Evolutionary conservation across 2,329 filamentous ascomycete species (phyloP).

Genomic region (Nothophaeocryptopus gaeumannii): DNA sequence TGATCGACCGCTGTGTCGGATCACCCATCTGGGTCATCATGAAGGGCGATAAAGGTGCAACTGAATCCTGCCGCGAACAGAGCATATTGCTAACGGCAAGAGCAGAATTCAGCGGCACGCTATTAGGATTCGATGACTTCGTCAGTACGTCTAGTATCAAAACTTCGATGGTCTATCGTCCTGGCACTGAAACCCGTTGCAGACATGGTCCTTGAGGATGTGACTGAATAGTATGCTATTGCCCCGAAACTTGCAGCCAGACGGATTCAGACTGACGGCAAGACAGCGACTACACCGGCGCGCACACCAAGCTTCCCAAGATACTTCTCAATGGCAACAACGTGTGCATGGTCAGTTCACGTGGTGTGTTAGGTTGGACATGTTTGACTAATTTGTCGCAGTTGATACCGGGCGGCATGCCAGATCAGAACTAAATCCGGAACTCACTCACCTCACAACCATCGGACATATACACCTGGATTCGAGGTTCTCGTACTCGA

Average conservation of each 20-base stretch:
- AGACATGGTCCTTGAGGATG: slow-evolving; percentile 99
- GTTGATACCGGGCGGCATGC: slow-evolving; percentile 30
- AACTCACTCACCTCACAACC: too few species aligned
- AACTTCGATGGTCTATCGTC: too few species aligned
- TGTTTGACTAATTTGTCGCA: slow-evolving; percentile 3
- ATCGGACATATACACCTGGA: neutral
- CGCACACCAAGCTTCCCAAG: slow-evolving; percentile 82
- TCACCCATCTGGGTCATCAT: slow-evolving; percentile 98
- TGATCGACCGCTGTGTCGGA: slow-evolving; percentile 98
- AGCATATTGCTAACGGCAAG: slow-evolving; percentile 2
- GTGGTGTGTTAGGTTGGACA: neutral
- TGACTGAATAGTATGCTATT: slow-evolving; percentile 79
- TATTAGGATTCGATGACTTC: slow-evolving; percentile 97
- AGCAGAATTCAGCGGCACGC: slow-evolving; percentile 88
- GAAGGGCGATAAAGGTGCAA: slow-evolving; percentile 96
- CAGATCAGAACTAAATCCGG: slow-evolving; percentile 19
- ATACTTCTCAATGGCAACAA: slow-evolving; percentile 97
- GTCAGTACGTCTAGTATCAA: slow-evolving; percentile 72
- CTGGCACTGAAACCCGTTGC: slow-evolving; percentile 1
- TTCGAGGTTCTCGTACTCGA: neutral
- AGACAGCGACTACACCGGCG: slow-evolving; percentile 80
- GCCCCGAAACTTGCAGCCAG: too few species aligned
- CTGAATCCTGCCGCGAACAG: slow-evolving; percentile 6
- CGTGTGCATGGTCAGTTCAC: slow-evolving; percentile 83
- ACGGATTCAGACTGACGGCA: slow-evolving; percentile 3